These are phyloP conservation scores for Adansonia gregorii DNA, from an alignment of 441 rosid genomes.

Conservation along the genomic window DNA sequence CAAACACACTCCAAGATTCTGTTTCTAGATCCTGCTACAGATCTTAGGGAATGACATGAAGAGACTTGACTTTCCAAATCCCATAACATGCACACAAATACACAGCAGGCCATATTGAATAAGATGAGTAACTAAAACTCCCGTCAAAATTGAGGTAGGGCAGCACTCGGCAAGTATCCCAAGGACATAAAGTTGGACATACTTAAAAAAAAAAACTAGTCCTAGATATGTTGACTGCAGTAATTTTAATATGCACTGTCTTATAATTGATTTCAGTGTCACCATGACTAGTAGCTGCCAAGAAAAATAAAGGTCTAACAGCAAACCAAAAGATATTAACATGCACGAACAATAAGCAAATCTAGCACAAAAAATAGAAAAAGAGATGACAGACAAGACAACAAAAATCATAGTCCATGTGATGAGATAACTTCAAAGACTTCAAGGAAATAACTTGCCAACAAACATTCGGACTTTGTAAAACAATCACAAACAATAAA, in stretches of 20 bases:
- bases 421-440: slow-evolving; percentile 12
- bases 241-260: not conserved
- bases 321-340: slow-evolving; percentile 6
- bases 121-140: not conserved
- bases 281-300: not conserved
- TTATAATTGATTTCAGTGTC: not conserved
- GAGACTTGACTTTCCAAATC: not conserved
- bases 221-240: too few species aligned
- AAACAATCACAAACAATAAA: slow-evolving; percentile 20
- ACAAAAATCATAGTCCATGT: slow-evolving; percentile 15
- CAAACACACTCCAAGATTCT: slow-evolving; percentile 11
- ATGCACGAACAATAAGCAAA: slow-evolving; percentile 14
- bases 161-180: slow-evolving; percentile 13
- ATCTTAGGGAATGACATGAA: not conserved
- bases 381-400: not conserved
- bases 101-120: not conserved
- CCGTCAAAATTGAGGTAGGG: not conserved
- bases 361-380: not conserved
- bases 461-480: slow-evolving; percentile 1
- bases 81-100: slow-evolving; percentile 2
- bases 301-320: not conserved
- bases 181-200: not conserved
- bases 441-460: not conserved
- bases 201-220: not conserved
- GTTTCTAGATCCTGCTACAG: slow-evolving; percentile 2